A percentile compares a stretch with the other conserved stretches of the same genome.
phyloP scores from a whole-genome alignment of 228 moss, liverwort and hornwort species.

The Sphagnum magellanicum region DNA sequence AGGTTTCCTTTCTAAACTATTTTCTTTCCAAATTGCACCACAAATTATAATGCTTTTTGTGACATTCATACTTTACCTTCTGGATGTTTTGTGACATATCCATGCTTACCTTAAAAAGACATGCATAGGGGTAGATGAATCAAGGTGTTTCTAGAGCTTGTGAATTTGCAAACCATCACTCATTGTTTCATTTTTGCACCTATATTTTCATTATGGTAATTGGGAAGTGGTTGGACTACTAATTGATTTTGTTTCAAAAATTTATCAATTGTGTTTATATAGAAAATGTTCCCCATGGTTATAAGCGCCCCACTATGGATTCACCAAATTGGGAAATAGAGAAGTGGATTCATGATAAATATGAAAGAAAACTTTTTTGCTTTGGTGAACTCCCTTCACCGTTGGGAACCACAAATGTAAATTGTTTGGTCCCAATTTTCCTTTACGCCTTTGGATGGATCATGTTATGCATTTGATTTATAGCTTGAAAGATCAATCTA shows the following conservation, averaged over 20 bases:
- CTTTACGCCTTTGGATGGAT: background rate
- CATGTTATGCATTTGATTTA: background rate
- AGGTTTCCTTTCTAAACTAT: conserved; percentile 17
- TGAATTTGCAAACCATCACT: too few relatives aligned
- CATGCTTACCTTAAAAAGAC: too few relatives aligned
- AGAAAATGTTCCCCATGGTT: conserved; percentile 52
- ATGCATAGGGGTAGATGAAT: background rate
- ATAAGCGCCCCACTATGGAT: conserved; percentile 40
- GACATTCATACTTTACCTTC: background rate
- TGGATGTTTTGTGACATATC: too few relatives aligned
- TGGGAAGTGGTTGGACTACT: background rate
- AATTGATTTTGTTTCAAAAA: background rate
- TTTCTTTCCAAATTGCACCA: background rate
- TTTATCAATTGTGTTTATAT: conserved; percentile 7
- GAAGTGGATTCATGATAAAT: conserved; percentile 74
- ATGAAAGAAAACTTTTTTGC: conserved; percentile 55
- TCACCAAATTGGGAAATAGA: conserved; percentile 49
- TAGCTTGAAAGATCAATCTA: too few relatives aligned
- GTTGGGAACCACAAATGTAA: conserved; percentile 13
- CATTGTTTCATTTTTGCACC: background rate
- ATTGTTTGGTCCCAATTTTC: background rate
- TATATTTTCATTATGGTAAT: background rate
- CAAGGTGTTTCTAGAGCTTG: background rate
- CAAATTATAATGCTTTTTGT: background rate
- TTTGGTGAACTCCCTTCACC: conserved; percentile 36